A percentile compares a stretch with the other conserved stretches of the same genome.
phyloP scores from a whole-genome alignment of 2,329 filamentous ascomycete species.

The Aaosphaeria pasadenensis region DNA sequence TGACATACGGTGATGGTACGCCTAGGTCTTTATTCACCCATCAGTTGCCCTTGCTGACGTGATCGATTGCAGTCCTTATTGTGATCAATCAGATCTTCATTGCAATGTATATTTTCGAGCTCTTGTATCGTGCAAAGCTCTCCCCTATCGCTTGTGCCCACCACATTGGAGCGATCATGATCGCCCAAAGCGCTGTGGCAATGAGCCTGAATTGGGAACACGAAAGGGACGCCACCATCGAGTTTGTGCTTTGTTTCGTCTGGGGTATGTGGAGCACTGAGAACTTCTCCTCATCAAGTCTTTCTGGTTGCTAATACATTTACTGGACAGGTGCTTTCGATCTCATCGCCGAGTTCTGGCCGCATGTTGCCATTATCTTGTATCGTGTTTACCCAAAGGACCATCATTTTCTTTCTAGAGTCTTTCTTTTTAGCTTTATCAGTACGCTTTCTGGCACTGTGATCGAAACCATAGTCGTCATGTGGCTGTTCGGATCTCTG shows the following conservation, averaged over 20 bases:
- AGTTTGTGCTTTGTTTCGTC: constrained; percentile 37
- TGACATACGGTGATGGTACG: too few relatives aligned
- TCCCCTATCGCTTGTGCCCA: constrained; percentile 43
- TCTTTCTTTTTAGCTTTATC: constrained; percentile 24
- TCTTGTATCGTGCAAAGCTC: constrained; percentile 42
- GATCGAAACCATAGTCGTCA: constrained; percentile 43
- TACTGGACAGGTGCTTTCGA: constrained; percentile 43
- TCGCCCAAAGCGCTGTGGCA: constrained; percentile 43
- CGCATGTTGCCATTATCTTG: constrained; percentile 46
- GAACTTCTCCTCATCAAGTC: not conserved
- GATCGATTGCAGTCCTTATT: constrained; percentile 23
- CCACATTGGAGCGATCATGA: constrained; percentile 40
- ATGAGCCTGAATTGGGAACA: constrained; percentile 21
- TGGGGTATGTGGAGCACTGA: constrained; percentile 29
- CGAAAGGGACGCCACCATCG: constrained; percentile 11
- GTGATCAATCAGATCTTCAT: constrained; percentile 41
- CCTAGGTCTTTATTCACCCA: too few relatives aligned
- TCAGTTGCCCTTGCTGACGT: not conserved
- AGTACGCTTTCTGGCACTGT: constrained; percentile 37
- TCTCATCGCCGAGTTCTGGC: constrained; percentile 46
- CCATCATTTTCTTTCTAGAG: constrained; percentile 38
- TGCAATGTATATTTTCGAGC: constrained; percentile 48
- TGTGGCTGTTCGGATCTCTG: constrained; percentile 43
- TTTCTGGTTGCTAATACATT: not conserved
- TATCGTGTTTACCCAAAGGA: constrained; percentile 41